Percentiles rank a stretch among this genome's conserved stretches.
phyloP scores from a whole-genome alignment of 2,329 filamentous ascomycete species.

The Monosporascus sp. region DNA sequence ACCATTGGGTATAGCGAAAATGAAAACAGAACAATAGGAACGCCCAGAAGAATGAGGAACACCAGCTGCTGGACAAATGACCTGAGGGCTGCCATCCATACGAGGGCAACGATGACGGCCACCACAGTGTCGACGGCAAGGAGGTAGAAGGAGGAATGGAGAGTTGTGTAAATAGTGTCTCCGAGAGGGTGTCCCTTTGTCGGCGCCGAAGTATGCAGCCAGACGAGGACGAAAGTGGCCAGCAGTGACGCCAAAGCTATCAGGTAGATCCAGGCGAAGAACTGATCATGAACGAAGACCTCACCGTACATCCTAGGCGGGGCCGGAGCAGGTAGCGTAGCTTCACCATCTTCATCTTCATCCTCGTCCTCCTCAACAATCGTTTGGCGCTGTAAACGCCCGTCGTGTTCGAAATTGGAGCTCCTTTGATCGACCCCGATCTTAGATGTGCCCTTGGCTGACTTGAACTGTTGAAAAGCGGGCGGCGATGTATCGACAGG shows the following conservation, averaged over 20 bases:
- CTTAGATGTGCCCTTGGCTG: constrained; percentile 30
- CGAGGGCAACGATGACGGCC: constrained; percentile 77
- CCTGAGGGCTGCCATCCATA: constrained; percentile 84
- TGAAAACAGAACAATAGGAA: constrained; percentile 79
- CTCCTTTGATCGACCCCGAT: constrained; percentile 34
- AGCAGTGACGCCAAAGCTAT: constrained; percentile 80
- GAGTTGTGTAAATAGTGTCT: constrained; percentile 88
- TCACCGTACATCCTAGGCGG: constrained; percentile 57
- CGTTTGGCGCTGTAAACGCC: constrained; percentile 35
- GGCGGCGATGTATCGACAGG: constrained; percentile 49
- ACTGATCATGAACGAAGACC: constrained; percentile 76
- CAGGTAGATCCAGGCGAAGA: constrained; percentile 87
- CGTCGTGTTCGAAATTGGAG: constrained; percentile 42
- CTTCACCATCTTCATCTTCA: constrained; percentile 23
- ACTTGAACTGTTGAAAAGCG: constrained; percentile 56
- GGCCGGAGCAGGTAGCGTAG: constrained; percentile 34
- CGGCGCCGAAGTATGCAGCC: constrained; percentile 76
- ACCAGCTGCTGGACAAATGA: constrained; percentile 86
- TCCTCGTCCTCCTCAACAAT: constrained; percentile 32
- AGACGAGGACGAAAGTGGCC: constrained; percentile 83
- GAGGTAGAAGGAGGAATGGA: constrained; percentile 82
- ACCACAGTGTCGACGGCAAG: constrained; percentile 87
- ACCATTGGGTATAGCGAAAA: constrained; percentile 91
- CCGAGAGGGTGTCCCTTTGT: constrained; percentile 66
- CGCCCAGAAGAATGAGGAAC: constrained; percentile 71